These are phyloP conservation scores for Glycine tomentella DNA, from an alignment of 306 rosid species.

Conservation along the genomic window DNA sequence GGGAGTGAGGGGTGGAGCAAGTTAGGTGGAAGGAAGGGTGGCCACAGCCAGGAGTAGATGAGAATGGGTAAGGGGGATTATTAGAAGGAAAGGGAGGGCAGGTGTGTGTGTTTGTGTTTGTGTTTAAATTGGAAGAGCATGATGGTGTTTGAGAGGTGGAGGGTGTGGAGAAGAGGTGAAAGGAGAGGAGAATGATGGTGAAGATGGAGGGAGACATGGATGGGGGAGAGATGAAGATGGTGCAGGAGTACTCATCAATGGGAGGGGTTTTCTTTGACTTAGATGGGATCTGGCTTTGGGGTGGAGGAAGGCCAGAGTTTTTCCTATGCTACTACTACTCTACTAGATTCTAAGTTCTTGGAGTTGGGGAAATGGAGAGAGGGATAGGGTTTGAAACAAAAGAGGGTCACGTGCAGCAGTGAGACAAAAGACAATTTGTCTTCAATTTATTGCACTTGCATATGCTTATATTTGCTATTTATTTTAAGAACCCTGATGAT, in stretches of 20 bases:
- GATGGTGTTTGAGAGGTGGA: neutral
- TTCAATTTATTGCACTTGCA: too few relatives aligned
- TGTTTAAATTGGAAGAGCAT: slow-evolving; percentile 45
- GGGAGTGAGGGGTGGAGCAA: slow-evolving; percentile 64
- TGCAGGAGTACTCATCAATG: neutral
- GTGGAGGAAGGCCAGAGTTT: neutral
- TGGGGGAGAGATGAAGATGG: neutral
- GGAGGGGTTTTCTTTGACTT: neutral
- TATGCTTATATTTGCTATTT: too few relatives aligned
- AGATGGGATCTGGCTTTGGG: neutral
- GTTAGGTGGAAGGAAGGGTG: slow-evolving; percentile 86
- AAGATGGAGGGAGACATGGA: neutral
- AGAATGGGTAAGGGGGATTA: slow-evolving; percentile 71
- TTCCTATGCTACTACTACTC: neutral
- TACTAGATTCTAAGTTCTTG: slow-evolving; percentile 30
- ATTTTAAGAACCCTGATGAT: too few relatives aligned
- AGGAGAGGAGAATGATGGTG: neutral
- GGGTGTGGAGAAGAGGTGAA: neutral
- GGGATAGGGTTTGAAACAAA: too few relatives aligned
- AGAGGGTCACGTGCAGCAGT: slow-evolving; percentile 59
- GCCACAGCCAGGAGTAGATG: slow-evolving; percentile 75
- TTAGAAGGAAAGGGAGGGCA: slow-evolving; percentile 75
- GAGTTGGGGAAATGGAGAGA: slow-evolving; percentile 24
- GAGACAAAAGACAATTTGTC: neutral
- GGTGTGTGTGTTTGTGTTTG: neutral